Evolutionary conservation across 2,329 filamentous ascomycete species (phyloP).

Genomic region (Ascochyta clinopodiicola): DNA sequence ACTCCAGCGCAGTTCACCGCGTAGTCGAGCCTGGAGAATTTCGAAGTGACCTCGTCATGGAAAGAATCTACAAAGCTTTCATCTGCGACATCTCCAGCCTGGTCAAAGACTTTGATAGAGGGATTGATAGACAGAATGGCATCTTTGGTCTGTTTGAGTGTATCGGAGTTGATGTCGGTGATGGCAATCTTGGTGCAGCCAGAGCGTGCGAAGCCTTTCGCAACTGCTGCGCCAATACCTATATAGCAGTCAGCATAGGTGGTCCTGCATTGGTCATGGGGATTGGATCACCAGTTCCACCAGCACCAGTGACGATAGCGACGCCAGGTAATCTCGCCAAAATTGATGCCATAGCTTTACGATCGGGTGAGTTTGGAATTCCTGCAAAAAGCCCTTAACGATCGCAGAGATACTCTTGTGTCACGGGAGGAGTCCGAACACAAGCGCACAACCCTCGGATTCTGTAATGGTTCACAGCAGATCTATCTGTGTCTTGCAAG

Average conservation of each 20-base stretch:
- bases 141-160: slow-evolving; percentile 46
- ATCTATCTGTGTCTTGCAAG: too few species aligned
- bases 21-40: slow-evolving; percentile 61
- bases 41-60: slow-evolving; percentile 42
- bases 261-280: not conserved
- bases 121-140: slow-evolving; percentile 29
- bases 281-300: slow-evolving; percentile 38
- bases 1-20: slow-evolving; percentile 64
- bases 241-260: not conserved
- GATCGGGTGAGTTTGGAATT: not conserved
- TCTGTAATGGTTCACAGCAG: too few species aligned
- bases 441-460: too few species aligned
- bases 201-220: slow-evolving; percentile 56
- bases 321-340: slow-evolving; percentile 34
- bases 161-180: slow-evolving; percentile 57
- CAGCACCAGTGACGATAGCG: slow-evolving; percentile 45
- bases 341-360: slow-evolving; percentile 4
- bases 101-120: slow-evolving; percentile 41
- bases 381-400: not conserved
- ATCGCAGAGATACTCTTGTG: too few species aligned
- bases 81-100: slow-evolving; percentile 58
- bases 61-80: slow-evolving; percentile 54
- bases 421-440: too few species aligned
- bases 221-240: slow-evolving; percentile 65
- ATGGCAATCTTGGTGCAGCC: slow-evolving; percentile 62